Evolutionary conservation across 2,329 filamentous ascomycete species (phyloP).

Genomic region (Aspergillus amoenus): DNA sequence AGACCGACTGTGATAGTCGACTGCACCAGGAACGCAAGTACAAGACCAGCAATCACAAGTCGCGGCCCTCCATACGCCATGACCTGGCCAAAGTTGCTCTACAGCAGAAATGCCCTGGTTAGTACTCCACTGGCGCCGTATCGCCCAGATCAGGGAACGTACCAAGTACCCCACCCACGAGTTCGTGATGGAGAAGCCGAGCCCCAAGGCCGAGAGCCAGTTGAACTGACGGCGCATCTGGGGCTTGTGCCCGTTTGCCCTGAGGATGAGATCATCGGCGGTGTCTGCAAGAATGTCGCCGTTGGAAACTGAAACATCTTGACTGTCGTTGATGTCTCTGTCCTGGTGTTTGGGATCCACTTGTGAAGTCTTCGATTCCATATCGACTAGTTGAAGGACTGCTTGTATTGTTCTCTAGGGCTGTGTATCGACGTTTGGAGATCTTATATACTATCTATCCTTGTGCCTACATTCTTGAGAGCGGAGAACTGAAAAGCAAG

Average conservation of each 20-base stretch:
- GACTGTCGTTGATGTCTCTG: not conserved
- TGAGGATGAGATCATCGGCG: not conserved
- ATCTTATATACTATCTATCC: not conserved
- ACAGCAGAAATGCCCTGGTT: slow-evolving; percentile 13
- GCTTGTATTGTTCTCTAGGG: not conserved
- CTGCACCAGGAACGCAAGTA: slow-evolving; percentile 21
- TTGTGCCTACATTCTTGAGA: not conserved
- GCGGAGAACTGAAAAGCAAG: not conserved
- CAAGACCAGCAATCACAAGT: slow-evolving; percentile 12
- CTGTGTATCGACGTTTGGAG: not conserved
- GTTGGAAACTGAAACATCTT: not conserved
- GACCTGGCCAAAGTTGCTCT: slow-evolving; percentile 4
- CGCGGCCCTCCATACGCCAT: not conserved
- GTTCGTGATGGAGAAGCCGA: slow-evolving; percentile 32
- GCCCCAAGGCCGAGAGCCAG: slow-evolving; percentile 22
- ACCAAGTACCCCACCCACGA: slow-evolving; percentile 31
- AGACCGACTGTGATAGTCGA: slow-evolving; percentile 10
- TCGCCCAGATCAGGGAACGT: not conserved
- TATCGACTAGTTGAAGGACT: not conserved
- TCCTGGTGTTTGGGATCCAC: not conserved
- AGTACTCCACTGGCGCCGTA: too few species aligned
- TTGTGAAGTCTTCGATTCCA: not conserved
- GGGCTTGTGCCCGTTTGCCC: not conserved
- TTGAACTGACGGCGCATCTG: slow-evolving; percentile 23
- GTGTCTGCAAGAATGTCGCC: not conserved